A percentile compares a stretch with the other conserved stretches of the same genome.
These are phyloP conservation scores for Eimeria sp. DNA, from an alignment of 169 alveolate species.

Conservation along the genomic window DNA sequence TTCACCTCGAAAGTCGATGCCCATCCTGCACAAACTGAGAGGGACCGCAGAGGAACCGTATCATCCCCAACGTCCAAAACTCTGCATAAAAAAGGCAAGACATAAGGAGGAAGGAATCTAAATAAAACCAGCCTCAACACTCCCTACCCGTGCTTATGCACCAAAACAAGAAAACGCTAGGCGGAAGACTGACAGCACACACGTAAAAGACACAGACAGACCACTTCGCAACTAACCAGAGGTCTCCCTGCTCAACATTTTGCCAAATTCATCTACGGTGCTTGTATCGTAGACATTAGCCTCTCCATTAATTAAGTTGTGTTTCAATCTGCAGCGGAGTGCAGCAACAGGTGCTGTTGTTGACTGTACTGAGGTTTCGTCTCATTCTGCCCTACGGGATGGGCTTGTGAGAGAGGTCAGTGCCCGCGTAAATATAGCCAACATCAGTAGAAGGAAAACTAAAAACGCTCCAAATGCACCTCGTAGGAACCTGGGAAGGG, in stretches of 20 bases:
- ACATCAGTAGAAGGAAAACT: slow-evolving; percentile 69
- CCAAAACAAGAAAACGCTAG: not conserved
- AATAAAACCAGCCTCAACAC: not conserved
- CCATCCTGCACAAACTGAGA: slow-evolving; percentile 79
- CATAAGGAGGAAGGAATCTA: not conserved
- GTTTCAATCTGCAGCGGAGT: not conserved
- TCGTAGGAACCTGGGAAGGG: slow-evolving; percentile 75
- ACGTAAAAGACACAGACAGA: not conserved
- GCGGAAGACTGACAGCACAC: not conserved
- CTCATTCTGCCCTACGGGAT: slow-evolving; percentile 38
- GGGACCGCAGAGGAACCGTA: slow-evolving; percentile 78
- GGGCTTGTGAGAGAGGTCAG: slow-evolving; percentile 43
- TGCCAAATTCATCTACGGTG: not conserved
- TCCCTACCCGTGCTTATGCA: too few species aligned
- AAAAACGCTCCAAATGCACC: slow-evolving; percentile 81
- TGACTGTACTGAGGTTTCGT: not conserved
- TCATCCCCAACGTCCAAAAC: slow-evolving; percentile 78
- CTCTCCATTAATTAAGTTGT: not conserved
- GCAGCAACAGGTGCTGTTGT: not conserved
- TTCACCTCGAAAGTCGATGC: slow-evolving; percentile 64
- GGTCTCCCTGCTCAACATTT: too few species aligned
- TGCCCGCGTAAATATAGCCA: slow-evolving; percentile 62
- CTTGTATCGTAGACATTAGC: not conserved
- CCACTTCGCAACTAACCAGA: not conserved
- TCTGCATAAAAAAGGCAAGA: not conserved